Base-by-base conservation (phyloP, 1,284 basidiomycete genomes). In the Ceratobasidium sp. region DNA sequence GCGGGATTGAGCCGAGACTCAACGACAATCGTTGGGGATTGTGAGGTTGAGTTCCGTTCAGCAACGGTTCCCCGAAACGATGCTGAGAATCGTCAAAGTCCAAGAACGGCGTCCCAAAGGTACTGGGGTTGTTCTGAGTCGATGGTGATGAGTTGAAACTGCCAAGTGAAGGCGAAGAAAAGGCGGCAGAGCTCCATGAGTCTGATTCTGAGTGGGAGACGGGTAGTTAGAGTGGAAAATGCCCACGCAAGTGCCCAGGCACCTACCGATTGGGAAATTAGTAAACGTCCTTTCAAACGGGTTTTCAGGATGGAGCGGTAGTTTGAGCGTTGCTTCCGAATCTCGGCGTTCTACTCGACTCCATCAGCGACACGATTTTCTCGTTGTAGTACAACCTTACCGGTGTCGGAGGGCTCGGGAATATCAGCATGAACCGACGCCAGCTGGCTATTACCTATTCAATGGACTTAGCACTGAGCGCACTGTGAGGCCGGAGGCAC, bases 141-240 rank as follows among this genome's bases (percentile, higher is more conserved):
- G 53, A 68, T 13, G 66, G 53, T 4, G 66, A 69, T 11, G 53
- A 69, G 22, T 51, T 69, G 27, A 43, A 58, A 24, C 66, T 69
- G 2, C 49, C 66, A 34, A 46, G 9, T 2, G 66, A 69, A 9
- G 66, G 53, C 13, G 66, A 69, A 24, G 65, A 68, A 29, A 53
- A 34, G 11, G 65, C 65, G 27, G 24, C 24, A n/a, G 53, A 43
- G n/a, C 53, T 69, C 66, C 66, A 69, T 29, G 34, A 9, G 34
- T 69, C 66, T 22, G 49, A 34, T 2, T 22, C 64, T 66, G 6
- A 31, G 29, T 6, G 29, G 22, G 24, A 19, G n/a, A n/a, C n/a
- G n/a, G n/a, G n/a, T n/a, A 41, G 39, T 41, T 41, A 41, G 13
- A 41, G 39, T 41, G 39, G 5, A 41, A 41, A 13, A n/a, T n/a